Evolutionary conservation across 768 basidiomycete species (phyloP).

Genomic region (Russula foetens): DNA sequence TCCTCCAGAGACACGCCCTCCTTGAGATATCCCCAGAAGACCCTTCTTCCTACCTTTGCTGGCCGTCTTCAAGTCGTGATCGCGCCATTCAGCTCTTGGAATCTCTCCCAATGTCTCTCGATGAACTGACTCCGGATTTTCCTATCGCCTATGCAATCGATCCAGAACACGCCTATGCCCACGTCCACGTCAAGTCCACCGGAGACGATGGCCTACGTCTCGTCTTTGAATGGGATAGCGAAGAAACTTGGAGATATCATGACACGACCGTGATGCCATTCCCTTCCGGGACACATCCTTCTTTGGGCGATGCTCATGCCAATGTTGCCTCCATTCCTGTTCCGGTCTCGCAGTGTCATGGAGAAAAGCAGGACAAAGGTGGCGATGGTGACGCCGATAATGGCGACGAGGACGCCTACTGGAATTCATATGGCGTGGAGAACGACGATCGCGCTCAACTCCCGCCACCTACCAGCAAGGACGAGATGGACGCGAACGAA

Average conservation of each 20-base stretch:
- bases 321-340: neutral
- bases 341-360: neutral
- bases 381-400: constrained; percentile 23
- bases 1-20: constrained; percentile 59
- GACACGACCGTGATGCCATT: constrained; percentile 65
- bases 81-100: constrained; percentile 40
- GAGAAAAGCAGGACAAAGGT: constrained; percentile 9
- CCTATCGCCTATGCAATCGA: constrained; percentile 25
- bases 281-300: constrained; percentile 34
- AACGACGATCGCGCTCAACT: constrained; percentile 26
- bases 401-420: constrained; percentile 49
- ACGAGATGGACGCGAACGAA: constrained; percentile 28
- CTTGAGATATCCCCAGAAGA: constrained; percentile 45
- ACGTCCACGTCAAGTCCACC: constrained; percentile 31
- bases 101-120: constrained; percentile 26
- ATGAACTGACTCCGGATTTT: constrained; percentile 41
- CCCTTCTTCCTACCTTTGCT: constrained; percentile 52
- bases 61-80: constrained; percentile 42
- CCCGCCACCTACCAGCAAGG: constrained; percentile 22
- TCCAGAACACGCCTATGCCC: constrained; percentile 15
- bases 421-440: constrained; percentile 51
- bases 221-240: constrained; percentile 58
- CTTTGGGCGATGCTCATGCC: constrained; percentile 26
- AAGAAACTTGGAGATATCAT: constrained; percentile 59
- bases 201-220: constrained; percentile 40